Conservation (phyloP, 768 basidiomycete genomes). For the Collybia sp. region DNA sequence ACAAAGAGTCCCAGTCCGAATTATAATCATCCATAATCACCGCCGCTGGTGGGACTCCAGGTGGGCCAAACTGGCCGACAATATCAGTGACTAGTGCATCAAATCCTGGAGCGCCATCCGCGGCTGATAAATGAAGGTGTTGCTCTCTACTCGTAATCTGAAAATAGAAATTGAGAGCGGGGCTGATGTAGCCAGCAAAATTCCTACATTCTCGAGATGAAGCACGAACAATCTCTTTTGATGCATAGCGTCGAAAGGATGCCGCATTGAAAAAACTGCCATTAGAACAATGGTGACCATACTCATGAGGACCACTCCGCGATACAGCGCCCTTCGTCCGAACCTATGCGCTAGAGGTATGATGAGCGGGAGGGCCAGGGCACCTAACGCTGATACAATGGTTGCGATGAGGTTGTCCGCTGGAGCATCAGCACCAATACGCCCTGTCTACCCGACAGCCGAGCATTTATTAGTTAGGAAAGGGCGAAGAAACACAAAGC, state of each 20-base stretch:
- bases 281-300: conserved; percentile 45
- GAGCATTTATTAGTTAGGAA: conserved; percentile 1
- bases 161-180: background rate
- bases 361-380: conserved; percentile 53
- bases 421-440: conserved; percentile 78
- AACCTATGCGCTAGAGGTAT: conserved; percentile 77
- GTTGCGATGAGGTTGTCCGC: conserved; percentile 87
- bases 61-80: conserved; percentile 51
- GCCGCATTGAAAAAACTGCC: conserved; percentile 53
- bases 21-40: conserved; percentile 74
- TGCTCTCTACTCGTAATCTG: conserved; percentile 72
- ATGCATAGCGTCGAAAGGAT: conserved; percentile 79
- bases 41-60: conserved; percentile 31
- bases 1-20: conserved; percentile 84
- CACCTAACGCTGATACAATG: conserved; percentile 55
- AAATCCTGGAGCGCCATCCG: conserved; percentile 82
- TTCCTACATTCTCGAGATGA: conserved; percentile 78
- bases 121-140: conserved; percentile 74
- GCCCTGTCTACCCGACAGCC: conserved; percentile 55
- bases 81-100: conserved; percentile 56
- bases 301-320: conserved; percentile 39
- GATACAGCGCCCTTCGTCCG: conserved; percentile 29
- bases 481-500: conserved; percentile 1
- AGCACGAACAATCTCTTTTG: conserved; percentile 85
- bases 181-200: background rate